Conservation (phyloP, 2,329 filamentous ascomycete genomes). For the Phaeosphaeriaceae sp. region DNA sequence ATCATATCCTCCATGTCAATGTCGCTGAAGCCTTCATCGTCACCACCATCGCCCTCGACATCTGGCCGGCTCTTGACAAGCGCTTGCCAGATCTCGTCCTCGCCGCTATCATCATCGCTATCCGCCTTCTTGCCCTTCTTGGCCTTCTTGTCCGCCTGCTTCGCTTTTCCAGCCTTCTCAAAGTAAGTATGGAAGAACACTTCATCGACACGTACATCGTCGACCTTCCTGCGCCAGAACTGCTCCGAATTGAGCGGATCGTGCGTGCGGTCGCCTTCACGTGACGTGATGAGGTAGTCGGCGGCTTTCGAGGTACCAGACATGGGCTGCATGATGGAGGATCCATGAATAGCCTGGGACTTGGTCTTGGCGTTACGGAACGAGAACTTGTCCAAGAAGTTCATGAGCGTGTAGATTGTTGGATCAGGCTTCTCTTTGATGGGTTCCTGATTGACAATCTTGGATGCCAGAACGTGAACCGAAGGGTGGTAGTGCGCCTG, state of each 20-base stretch:
- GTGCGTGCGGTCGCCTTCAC: conserved; percentile 64
- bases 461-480: conserved; percentile 80
- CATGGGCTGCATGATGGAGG: conserved; percentile 96
- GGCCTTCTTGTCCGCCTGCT: conserved; percentile 63
- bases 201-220: conserved; percentile 88
- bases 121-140: conserved; percentile 57
- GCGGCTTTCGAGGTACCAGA: conserved; percentile 66
- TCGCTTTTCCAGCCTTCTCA: conserved; percentile 65
- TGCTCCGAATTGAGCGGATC: conserved; percentile 81
- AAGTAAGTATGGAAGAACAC: conserved; percentile 99
- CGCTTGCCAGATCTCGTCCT: conserved; percentile 91
- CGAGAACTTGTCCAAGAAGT: conserved; percentile 98
- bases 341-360: conserved; percentile 68
- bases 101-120: conserved; percentile 62
- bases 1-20: conserved; percentile 56
- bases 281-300: conserved; percentile 67
- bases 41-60: conserved; percentile 71
- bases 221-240: conserved; percentile 91
- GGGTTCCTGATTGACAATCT: conserved; percentile 71
- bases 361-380: conserved; percentile 88
- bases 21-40: conserved; percentile 62
- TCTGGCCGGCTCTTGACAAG: conserved; percentile 83
- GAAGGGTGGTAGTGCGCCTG: conserved; percentile 90
- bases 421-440: conserved; percentile 90
- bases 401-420: conserved; percentile 86